phyloP scores from a whole-genome alignment of 208 protist species.

The Tritrichomonas foetus region DNA sequence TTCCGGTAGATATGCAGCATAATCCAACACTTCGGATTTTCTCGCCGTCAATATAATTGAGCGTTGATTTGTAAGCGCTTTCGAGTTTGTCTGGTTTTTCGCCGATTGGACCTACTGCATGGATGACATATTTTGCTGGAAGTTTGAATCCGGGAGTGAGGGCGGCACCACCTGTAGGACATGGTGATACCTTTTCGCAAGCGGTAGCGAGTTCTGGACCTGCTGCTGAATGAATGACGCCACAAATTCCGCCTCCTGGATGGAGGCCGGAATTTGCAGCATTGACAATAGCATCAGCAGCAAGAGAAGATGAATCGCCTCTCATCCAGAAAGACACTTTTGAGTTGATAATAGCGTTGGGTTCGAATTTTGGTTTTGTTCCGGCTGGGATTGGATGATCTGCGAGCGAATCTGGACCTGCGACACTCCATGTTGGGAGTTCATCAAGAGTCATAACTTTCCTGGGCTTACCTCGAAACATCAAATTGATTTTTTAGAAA shows the following conservation, averaged over 20 bases:
- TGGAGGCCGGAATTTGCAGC: slow-evolving; percentile 65
- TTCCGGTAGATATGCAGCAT: slow-evolving; percentile 71
- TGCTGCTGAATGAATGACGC: slow-evolving; percentile 67
- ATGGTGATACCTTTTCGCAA: slow-evolving; percentile 61
- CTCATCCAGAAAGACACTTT: slow-evolving; percentile 37
- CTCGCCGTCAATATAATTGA: slow-evolving; percentile 59
- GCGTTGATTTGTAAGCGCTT: slow-evolving; percentile 62
- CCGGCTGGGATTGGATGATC: neutral
- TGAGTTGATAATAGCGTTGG: neutral
- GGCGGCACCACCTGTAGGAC: slow-evolving; percentile 60
- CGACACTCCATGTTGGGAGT: neutral
- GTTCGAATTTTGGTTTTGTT: neutral
- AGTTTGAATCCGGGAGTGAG: slow-evolving; percentile 68
- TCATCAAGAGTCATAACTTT: neutral
- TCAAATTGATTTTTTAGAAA: too few relatives aligned
- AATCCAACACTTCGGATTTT: slow-evolving; percentile 64
- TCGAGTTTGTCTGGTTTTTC: slow-evolving; percentile 61
- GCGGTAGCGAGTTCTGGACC: slow-evolving; percentile 64
- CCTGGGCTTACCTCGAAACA: neutral
- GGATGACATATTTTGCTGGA: slow-evolving; percentile 65
- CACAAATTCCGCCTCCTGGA: slow-evolving; percentile 71
- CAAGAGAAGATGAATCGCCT: slow-evolving; percentile 61
- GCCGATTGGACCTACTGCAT: slow-evolving; percentile 70
- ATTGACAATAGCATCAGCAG: slow-evolving; percentile 70
- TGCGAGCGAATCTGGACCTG: neutral